Evolutionary conservation across 2,329 filamentous ascomycete genomes (phyloP).

Genomic region (Drechslerella dactyloides): DNA sequence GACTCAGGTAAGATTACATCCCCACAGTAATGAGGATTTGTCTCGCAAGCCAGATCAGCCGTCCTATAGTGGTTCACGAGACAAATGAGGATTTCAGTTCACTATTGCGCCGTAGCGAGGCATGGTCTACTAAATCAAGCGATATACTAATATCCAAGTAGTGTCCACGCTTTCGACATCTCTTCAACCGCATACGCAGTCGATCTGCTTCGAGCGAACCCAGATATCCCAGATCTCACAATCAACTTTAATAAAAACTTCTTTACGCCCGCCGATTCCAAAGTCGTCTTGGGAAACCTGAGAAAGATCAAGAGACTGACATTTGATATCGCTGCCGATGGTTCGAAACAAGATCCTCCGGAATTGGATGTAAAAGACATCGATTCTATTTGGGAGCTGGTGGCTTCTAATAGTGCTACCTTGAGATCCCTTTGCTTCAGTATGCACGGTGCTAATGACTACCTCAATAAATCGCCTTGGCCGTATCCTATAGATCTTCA

Average conservation of each 20-base stretch:
- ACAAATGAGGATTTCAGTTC: too few species aligned
- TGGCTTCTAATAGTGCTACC: conserved; percentile 12
- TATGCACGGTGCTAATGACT: not conserved
- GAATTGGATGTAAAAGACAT: not conserved
- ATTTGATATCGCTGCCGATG: conserved; percentile 2
- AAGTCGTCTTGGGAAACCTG: conserved; percentile 5
- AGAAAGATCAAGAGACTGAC: conserved; percentile 1
- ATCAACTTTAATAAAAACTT: conserved; percentile 15
- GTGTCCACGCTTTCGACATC: conserved; percentile 13
- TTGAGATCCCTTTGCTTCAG: conserved; percentile 13
- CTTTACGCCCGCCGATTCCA: conserved; percentile 3
- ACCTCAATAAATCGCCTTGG: not conserved
- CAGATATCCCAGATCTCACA: conserved; percentile 9
- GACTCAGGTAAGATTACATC: conserved; percentile 10
- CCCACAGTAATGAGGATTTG: conserved; percentile 1
- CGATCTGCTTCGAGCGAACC: conserved; percentile 2
- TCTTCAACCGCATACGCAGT: conserved; percentile 9
- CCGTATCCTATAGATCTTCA: not conserved
- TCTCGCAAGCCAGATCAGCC: too few species aligned
- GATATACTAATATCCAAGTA: conserved; percentile 10
- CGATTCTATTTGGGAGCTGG: conserved; percentile 6
- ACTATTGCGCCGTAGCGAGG: conserved; percentile 7
- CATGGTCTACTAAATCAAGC: not conserved
- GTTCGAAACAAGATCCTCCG: not conserved
- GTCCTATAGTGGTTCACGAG: too few species aligned